These are phyloP conservation scores for Dactylorhiza incarnata DNA, from an alignment of 106 monocot genomes.

Conservation along the genomic window DNA sequence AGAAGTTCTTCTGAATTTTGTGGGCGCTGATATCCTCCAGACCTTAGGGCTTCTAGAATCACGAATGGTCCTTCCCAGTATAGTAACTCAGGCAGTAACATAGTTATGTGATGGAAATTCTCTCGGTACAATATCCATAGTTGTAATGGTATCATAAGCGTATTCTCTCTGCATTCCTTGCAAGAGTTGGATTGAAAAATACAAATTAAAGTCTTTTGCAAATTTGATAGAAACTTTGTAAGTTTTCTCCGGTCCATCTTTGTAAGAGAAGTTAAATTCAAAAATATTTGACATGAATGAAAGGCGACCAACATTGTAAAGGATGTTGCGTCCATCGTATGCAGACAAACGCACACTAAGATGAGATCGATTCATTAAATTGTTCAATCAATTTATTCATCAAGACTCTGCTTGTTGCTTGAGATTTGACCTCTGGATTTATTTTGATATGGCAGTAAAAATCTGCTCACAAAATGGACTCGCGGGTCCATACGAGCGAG, in stretches of 20 bases:
- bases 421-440: conserved; percentile 37
- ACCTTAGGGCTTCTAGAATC: too few species aligned
- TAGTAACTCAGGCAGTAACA: too few species aligned
- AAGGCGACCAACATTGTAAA: conserved; percentile 49
- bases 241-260: conserved; percentile 18
- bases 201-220: conserved; percentile 21
- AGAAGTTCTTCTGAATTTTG: too few species aligned
- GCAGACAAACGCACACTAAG: conserved; percentile 25
- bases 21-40: too few species aligned
- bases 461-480: too few species aligned
- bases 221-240: conserved; percentile 31
- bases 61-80: too few species aligned
- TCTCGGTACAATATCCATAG: conserved; percentile 46
- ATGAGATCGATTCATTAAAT: conserved; percentile 7
- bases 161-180: conserved; percentile 22
- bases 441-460: too few species aligned
- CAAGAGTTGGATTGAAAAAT: conserved; percentile 30
- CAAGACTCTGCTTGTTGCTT: conserved; percentile 11
- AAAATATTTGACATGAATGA: conserved; percentile 34
- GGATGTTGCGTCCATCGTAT: conserved; percentile 45
- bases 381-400: conserved; percentile 25
- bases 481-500: too few species aligned
- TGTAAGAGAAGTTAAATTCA: conserved; percentile 16
- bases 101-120: conserved; percentile 29
- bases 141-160: conserved; percentile 47